Evolutionary conservation across 1,284 basidiomycete species (phyloP).

Genomic region (Trichosporon ovoides): DNA sequence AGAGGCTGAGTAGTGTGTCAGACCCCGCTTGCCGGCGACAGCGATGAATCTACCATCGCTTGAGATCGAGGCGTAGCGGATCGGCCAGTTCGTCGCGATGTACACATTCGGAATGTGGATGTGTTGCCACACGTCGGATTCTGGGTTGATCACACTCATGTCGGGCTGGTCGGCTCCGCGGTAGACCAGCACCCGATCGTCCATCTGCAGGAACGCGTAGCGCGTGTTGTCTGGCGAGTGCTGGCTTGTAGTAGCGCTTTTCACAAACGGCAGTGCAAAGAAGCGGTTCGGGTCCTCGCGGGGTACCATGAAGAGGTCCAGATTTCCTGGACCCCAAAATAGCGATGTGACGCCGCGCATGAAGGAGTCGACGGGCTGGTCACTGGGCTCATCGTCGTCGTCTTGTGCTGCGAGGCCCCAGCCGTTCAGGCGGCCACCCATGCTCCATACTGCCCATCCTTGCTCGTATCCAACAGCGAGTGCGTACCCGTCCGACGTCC

Average conservation of each 20-base stretch:
- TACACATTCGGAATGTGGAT: constrained; percentile 81
- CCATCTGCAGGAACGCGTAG: constrained; percentile 92
- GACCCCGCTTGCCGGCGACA: constrained; percentile 81
- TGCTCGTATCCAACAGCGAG: constrained; percentile 90
- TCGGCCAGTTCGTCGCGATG: constrained; percentile 87
- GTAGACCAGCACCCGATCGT: constrained; percentile 91
- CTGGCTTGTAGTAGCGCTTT: constrained; percentile 86
- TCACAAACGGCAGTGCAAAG: constrained; percentile 85
- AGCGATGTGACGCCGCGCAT: constrained; percentile 59
- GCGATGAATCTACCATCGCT: constrained; percentile 87
- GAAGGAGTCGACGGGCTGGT: constrained; percentile 58
- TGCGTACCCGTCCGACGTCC: constrained; percentile 93
- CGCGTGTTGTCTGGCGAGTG: constrained; percentile 66
- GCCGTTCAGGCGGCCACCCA: constrained; percentile 69
- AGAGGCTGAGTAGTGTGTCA: constrained; percentile 87
- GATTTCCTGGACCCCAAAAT: constrained; percentile 89
- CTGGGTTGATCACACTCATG: constrained; percentile 97
- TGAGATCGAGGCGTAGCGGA: constrained; percentile 87
- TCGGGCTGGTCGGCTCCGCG: constrained; percentile 95
- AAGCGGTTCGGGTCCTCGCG: constrained; percentile 39
- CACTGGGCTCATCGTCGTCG: constrained; percentile 19
- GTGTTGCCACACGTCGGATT: constrained; percentile 95
- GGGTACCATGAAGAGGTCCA: constrained; percentile 70
- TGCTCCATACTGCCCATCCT: constrained; percentile 88
- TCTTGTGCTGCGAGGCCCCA: constrained; percentile 59